Evolutionary conservation across 139 green algal species (phyloP).

Genomic region (Chlorella vulgaris): DNA sequence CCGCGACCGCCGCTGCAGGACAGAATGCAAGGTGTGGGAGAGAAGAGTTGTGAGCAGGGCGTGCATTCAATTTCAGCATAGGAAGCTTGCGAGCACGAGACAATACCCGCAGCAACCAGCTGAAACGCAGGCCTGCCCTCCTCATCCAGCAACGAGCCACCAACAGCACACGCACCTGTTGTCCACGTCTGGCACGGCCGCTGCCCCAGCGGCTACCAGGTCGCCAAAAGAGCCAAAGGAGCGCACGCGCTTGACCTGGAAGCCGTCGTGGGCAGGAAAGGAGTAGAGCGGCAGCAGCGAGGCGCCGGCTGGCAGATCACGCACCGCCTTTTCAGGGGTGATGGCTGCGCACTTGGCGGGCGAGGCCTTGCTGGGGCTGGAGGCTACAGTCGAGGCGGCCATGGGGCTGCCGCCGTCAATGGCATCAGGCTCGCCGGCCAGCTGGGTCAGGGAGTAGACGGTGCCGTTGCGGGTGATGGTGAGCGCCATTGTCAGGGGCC

Average conservation of each 20-base stretch:
- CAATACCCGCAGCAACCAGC: too few species aligned
- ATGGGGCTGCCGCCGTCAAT: neutral
- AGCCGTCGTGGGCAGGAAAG: slow-evolving; percentile 36
- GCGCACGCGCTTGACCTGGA: slow-evolving; percentile 46
- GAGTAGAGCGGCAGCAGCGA: slow-evolving; percentile 43
- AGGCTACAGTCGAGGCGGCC: neutral
- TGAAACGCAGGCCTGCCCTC: too few species aligned
- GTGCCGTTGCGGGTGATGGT: slow-evolving; percentile 45
- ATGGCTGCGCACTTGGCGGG: slow-evolving; percentile 21
- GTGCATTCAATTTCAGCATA: neutral
- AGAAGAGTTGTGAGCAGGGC: neutral
- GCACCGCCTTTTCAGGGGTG: slow-evolving; percentile 44
- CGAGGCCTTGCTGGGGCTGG: neutral
- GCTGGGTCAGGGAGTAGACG: slow-evolving; percentile 54
- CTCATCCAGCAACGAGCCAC: too few species aligned
- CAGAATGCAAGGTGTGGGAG: neutral
- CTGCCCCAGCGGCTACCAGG: neutral
- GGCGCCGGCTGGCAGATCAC: slow-evolving; percentile 20
- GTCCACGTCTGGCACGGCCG: slow-evolving; percentile 47
- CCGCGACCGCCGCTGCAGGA: neutral
- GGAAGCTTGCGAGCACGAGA: too few species aligned
- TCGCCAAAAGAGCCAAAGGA: slow-evolving; percentile 61
- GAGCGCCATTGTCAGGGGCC: slow-evolving; percentile 28
- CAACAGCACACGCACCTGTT: slow-evolving; percentile 10
- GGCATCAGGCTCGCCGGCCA: slow-evolving; percentile 4